Evolutionary conservation across 768 basidiomycete species (phyloP).

Genomic region (Mycena epipterygia): DNA sequence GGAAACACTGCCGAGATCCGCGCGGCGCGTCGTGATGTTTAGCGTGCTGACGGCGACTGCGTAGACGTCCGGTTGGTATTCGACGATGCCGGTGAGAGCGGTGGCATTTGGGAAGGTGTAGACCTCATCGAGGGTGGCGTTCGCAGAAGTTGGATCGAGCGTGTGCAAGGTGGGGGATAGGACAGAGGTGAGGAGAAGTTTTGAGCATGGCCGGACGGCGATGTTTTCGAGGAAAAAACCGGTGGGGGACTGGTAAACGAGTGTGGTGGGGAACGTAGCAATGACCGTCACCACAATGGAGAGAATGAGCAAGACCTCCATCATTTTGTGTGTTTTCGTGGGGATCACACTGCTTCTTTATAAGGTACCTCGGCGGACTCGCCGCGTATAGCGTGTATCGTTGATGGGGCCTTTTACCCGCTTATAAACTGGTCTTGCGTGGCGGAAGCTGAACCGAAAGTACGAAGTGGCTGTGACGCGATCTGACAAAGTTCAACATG

Average conservation of each 20-base stretch:
- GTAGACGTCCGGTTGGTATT: conserved; percentile 16
- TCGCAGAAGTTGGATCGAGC: conserved; percentile 1
- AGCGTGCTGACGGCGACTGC: background rate
- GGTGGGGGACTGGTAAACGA: background rate
- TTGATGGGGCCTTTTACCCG: too few relatives aligned
- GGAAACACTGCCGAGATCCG: background rate
- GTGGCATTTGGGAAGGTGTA: conserved; percentile 7
- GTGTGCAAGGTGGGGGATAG: background rate
- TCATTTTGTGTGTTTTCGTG: too few relatives aligned
- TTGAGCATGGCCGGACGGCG: background rate
- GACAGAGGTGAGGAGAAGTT: background rate
- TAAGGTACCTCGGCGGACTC: too few relatives aligned
- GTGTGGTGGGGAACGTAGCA: background rate
- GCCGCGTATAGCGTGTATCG: too few relatives aligned
- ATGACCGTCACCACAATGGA: background rate
- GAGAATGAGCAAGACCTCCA: too few relatives aligned
- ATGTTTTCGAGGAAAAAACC: background rate
- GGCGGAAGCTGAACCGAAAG: too few relatives aligned
- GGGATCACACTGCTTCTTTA: too few relatives aligned
- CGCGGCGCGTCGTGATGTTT: background rate
- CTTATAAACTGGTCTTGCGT: too few relatives aligned
- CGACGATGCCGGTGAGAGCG: conserved; percentile 1
- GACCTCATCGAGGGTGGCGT: background rate
- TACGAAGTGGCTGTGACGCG: too few relatives aligned
- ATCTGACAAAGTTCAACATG: too few relatives aligned